phyloP scores from a whole-genome alignment of 176 grass and related monocot species.

The Melocanna baccifera region DNA sequence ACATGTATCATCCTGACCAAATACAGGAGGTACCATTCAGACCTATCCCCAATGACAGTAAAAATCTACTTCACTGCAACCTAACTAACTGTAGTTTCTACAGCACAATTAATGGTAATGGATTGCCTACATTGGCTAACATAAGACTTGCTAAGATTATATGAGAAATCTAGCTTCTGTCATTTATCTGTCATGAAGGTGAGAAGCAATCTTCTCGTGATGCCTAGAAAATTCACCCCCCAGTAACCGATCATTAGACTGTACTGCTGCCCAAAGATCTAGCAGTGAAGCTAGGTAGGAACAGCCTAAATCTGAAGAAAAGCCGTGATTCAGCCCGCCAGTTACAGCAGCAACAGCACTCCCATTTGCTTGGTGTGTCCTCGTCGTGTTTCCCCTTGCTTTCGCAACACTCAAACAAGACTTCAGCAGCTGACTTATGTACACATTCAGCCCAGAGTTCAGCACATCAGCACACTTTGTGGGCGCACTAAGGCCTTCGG shows the following conservation, averaged over 20 bases:
- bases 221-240: conserved; percentile 22
- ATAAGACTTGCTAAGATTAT: conserved; percentile 17
- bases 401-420: conserved; percentile 56
- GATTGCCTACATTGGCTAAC: conserved; percentile 18
- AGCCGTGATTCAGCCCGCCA: not conserved
- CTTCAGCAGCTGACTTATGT: conserved; percentile 53
- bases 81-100: conserved; percentile 50
- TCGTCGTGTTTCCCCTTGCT: conserved; percentile 28
- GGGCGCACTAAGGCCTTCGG: conserved; percentile 37
- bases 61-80: conserved; percentile 33
- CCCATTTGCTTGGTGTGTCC: not conserved
- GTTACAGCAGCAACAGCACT: conserved; percentile 27
- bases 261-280: conserved; percentile 57
- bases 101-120: conserved; percentile 32
- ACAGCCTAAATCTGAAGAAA: conserved; percentile 12
- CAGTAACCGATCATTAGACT: conserved; percentile 47
- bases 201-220: conserved; percentile 49
- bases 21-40: conserved; percentile 22
- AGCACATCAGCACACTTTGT: conserved; percentile 56
- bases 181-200: conserved; percentile 37
- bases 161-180: conserved; percentile 2
- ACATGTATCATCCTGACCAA: conserved; percentile 43
- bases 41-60: not conserved
- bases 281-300: conserved; percentile 50
- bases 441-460: conserved; percentile 63